These are phyloP conservation scores for Aspergillus homomorphus DNA, from an alignment of 495 filamentous ascomycete genomes.

Conservation along the genomic window DNA sequence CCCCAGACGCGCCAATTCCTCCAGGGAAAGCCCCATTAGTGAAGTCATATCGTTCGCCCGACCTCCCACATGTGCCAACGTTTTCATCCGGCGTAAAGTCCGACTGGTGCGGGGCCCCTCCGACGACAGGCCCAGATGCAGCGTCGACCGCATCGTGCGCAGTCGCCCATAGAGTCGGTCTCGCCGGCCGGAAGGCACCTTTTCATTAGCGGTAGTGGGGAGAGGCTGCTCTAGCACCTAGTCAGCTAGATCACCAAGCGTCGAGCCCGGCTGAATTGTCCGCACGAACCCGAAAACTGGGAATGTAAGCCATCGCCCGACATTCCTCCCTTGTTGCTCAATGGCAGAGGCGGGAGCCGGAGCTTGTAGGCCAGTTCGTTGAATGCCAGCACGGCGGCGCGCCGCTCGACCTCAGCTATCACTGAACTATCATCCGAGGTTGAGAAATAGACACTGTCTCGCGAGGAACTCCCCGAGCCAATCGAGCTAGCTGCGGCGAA, in stretches of 20 bases:
- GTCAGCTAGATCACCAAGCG: slow-evolving; percentile 2
- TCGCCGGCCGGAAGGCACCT: slow-evolving; percentile 15
- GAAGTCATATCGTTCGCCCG: slow-evolving; percentile 48
- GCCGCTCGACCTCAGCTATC: slow-evolving; percentile 21
- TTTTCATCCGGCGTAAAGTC: slow-evolving; percentile 49
- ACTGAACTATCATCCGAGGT: slow-evolving; percentile 13
- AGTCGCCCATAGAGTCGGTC: slow-evolving; percentile 28
- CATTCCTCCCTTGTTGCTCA: slow-evolving; percentile 1
- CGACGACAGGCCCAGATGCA: slow-evolving; percentile 35
- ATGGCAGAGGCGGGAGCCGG: slow-evolving; percentile 17
- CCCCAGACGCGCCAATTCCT: slow-evolving; percentile 67
- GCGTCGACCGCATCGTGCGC: slow-evolving; percentile 33
- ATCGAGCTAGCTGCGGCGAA: slow-evolving; percentile 4
- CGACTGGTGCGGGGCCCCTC: slow-evolving; percentile 42
- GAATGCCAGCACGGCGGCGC: slow-evolving; percentile 24
- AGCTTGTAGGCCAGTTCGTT: slow-evolving; percentile 26
- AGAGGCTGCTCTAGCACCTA: not conserved
- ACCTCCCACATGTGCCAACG: slow-evolving; percentile 30
- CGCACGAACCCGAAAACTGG: not conserved
- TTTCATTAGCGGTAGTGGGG: slow-evolving; percentile 4
- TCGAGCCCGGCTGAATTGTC: not conserved
- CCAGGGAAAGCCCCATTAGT: slow-evolving; percentile 59
- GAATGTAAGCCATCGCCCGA: not conserved
- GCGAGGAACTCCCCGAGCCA: slow-evolving; percentile 10
- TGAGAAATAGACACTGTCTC: slow-evolving; percentile 6